Conservation (phyloP, 1,139 yeast species). For the Yarrowia galli region DNA sequence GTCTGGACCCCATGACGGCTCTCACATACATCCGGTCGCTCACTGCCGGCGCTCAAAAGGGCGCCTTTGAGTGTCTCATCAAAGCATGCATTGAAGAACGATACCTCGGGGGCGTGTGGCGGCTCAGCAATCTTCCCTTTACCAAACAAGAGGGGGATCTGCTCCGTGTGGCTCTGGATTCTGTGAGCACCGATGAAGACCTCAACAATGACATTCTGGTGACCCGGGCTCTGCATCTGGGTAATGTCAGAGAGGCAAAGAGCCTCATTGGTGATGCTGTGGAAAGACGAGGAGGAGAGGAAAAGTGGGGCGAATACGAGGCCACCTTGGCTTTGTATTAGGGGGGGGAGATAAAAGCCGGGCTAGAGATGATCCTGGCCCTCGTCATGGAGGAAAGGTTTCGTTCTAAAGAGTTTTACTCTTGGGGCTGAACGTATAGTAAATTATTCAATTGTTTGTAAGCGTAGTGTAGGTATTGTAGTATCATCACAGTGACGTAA, state of each 20-base stretch:
- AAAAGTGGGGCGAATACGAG: conserved; percentile 20
- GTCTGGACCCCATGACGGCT: conserved; percentile 25
- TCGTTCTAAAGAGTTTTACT: too few relatives aligned
- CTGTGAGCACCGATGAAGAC: not conserved
- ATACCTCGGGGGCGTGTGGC: conserved; percentile 13
- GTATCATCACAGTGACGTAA: too few relatives aligned
- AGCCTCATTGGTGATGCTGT: not conserved
- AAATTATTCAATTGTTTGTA: too few relatives aligned
- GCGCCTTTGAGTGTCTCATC: conserved; percentile 22
- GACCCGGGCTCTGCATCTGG: conserved; percentile 23
- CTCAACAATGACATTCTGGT: conserved; percentile 22
- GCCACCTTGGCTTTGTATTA: conserved; percentile 6
- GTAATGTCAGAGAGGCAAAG: conserved; percentile 10
- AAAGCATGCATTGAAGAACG: conserved; percentile 5
- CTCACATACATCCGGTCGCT: conserved; percentile 20
- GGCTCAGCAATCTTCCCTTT: conserved; percentile 14
- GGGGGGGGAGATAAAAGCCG: too few relatives aligned
- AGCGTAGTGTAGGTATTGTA: too few relatives aligned
- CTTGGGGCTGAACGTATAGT: too few relatives aligned
- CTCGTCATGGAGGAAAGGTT: too few relatives aligned
- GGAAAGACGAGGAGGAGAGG: conserved; percentile 9
- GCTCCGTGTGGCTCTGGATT: not conserved
- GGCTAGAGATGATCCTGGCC: too few relatives aligned
- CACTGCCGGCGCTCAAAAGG: not conserved
- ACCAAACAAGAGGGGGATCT: not conserved